Percentiles rank a stretch among this genome's conserved stretches.
Evolutionary conservation across 2,329 filamentous ascomycete genomes (phyloP).

Genomic region (Fusarium nurragi): DNA sequence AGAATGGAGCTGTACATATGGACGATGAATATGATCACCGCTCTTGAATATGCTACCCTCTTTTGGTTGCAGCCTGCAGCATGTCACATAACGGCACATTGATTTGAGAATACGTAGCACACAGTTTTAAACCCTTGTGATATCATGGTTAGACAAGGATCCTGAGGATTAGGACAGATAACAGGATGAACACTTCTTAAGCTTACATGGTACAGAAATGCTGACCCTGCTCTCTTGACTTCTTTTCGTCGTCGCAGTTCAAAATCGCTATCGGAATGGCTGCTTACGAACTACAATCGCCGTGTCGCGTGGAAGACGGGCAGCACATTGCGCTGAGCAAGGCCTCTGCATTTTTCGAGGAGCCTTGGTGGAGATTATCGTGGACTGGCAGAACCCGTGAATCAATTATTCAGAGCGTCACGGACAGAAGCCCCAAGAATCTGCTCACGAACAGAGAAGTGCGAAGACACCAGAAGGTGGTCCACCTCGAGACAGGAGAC

Average conservation of each 20-base stretch:
- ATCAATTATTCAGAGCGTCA: constrained; percentile 17
- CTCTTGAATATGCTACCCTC: background rate
- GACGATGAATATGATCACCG: background rate
- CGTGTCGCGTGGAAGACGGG: constrained; percentile 14
- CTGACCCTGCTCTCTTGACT: background rate
- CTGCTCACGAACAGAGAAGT: constrained; percentile 26
- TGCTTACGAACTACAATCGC: constrained; percentile 12
- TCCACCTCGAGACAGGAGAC: constrained; percentile 29
- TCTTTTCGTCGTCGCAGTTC: background rate
- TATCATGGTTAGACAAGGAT: background rate
- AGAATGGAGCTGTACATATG: too few relatives aligned
- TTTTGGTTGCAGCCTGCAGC: background rate
- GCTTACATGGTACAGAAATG: background rate
- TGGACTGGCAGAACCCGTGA: constrained; percentile 24
- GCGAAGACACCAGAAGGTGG: constrained; percentile 34
- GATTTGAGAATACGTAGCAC: background rate
- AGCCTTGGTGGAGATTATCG: constrained; percentile 37
- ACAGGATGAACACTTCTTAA: background rate
- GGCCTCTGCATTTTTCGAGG: constrained; percentile 27
- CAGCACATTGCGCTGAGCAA: constrained; percentile 29
- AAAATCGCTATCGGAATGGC: background rate
- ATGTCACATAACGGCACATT: background rate
- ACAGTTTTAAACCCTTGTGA: background rate
- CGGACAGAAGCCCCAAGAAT: constrained; percentile 26
- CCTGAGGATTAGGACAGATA: background rate